Base-by-base conservation (phyloP, 1,284 basidiomycete genomes). In the Cryptococcus sp. region DNA sequence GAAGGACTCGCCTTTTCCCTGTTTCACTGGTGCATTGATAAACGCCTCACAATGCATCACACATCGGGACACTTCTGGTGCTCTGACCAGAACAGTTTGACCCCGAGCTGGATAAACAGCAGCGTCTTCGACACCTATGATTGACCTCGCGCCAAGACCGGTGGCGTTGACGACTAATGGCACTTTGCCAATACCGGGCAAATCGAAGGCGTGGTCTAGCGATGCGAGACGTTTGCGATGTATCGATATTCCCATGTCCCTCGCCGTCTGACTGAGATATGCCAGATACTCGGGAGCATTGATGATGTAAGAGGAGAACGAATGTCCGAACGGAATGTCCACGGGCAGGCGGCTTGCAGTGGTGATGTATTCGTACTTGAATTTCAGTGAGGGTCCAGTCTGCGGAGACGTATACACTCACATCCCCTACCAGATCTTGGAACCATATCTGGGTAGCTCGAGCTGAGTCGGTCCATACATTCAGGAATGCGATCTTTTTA, bases 121-220 rank as follows among this genome's bases (percentile, higher is more conserved):
- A 48, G 78, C 77, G 66, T 91, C 87, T 58, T 88, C 83, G 2
- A 93, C 83, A 3, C 88, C 90, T n/a, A 87, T 81, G 11, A 93
- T 77, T 16, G 81, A 81, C 11, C 83, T 78, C 10, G 88, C 82
- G 11, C 87, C 87, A 2, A 67, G 57, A 3, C 77, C 79, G 0
- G 76, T 77, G 1, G 77, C 77, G 50, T 80, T 80, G 45, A 80
- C 69, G 7, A 80, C 67, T 7, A 79, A 45, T 16, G 57, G 46
- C 0, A 66, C 61, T 11, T 48, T 48, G 7, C 66, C 64, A 32
- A 60, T 42, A 9, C 39, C 16, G 19, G 48, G 49, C 0, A 69
- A 47, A 18, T 58, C 42, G 50, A 72, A 74, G 13, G 69, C 72
- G 52, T 77, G 69, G 46, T 74, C 69, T 14, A 77, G 51, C 0